phyloP scores from a whole-genome alignment of 768 basidiomycete genomes.

The Scleroderma bovista region DNA sequence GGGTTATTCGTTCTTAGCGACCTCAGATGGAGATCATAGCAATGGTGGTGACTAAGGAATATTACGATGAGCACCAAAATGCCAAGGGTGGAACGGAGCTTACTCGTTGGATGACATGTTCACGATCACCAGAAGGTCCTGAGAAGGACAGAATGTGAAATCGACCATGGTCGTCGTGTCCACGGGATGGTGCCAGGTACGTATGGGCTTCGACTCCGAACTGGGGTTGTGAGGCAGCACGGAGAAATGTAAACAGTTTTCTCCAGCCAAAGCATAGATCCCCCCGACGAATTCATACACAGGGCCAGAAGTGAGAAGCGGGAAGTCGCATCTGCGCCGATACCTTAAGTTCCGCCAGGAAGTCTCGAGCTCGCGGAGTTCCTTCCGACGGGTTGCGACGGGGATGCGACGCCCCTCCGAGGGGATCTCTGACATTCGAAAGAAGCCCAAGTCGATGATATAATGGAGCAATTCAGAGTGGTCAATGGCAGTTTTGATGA shows the following conservation, averaged over 20 bases:
- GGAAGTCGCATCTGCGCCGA: slow-evolving; percentile 33
- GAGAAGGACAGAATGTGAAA: slow-evolving; percentile 53
- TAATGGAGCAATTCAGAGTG: slow-evolving; percentile 45
- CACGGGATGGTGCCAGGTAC: slow-evolving; percentile 42
- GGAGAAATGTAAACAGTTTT: slow-evolving; percentile 44
- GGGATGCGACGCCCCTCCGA: slow-evolving; percentile 21
- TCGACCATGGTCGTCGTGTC: slow-evolving; percentile 42
- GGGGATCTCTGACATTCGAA: slow-evolving; percentile 38
- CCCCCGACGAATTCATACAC: slow-evolving; percentile 50
- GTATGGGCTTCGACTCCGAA: slow-evolving; percentile 12
- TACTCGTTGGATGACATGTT: slow-evolving; percentile 38
- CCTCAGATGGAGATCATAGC: slow-evolving; percentile 47
- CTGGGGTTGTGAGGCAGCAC: background rate
- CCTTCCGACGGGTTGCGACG: slow-evolving; percentile 36
- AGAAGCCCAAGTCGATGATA: slow-evolving; percentile 44
- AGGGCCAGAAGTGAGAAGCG: slow-evolving; percentile 40
- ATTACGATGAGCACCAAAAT: background rate
- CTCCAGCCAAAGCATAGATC: slow-evolving; percentile 41
- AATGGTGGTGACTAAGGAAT: slow-evolving; percentile 32
- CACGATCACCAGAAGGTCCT: slow-evolving; percentile 50
- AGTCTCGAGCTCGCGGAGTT: slow-evolving; percentile 38
- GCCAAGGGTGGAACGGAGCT: slow-evolving; percentile 12
- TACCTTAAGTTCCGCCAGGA: slow-evolving; percentile 44
- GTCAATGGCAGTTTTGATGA: slow-evolving; percentile 32
- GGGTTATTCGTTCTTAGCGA: slow-evolving; percentile 47